Evolutionary conservation across 1,139 yeast genomes (phyloP).

Genomic region (Geotrichum macrosporum): DNA sequence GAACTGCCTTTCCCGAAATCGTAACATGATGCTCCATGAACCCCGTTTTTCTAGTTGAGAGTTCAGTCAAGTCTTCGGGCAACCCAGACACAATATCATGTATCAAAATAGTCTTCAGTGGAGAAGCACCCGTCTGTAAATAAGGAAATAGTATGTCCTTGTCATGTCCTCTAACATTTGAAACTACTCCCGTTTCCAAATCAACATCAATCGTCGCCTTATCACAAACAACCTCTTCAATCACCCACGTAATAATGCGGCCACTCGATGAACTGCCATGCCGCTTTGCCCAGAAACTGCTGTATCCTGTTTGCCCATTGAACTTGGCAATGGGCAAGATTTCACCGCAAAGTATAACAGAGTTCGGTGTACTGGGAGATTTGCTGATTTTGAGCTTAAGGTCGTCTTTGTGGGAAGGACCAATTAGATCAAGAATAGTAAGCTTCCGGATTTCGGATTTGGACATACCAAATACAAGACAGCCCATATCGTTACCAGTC

Average conservation of each 20-base stretch:
- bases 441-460: constrained; percentile 58
- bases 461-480: constrained; percentile 79
- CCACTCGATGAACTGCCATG: too few species aligned
- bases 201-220: constrained; percentile 59
- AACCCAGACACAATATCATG: constrained; percentile 23
- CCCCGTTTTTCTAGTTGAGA: background rate
- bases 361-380: constrained; percentile 36
- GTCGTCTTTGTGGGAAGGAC: constrained; percentile 51
- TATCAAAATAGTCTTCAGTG: constrained; percentile 18
- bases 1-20: constrained; percentile 19
- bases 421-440: constrained; percentile 70
- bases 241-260: constrained; percentile 71
- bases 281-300: constrained; percentile 70
- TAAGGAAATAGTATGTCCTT: constrained; percentile 23
- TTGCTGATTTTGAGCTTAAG: constrained; percentile 15
- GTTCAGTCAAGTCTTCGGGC: constrained; percentile 20
- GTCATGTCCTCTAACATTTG: constrained; percentile 25
- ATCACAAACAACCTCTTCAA: constrained; percentile 84
- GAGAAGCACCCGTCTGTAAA: constrained; percentile 16
- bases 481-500: constrained; percentile 87
- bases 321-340: constrained; percentile 48
- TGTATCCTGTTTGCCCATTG: constrained; percentile 37
- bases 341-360: constrained; percentile 54
- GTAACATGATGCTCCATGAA: constrained; percentile 20
- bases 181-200: constrained; percentile 28